These are phyloP conservation scores for Rhizomucor miehei DNA, from an alignment of 371 early-diverging fungal species.

Conservation along the genomic window DNA sequence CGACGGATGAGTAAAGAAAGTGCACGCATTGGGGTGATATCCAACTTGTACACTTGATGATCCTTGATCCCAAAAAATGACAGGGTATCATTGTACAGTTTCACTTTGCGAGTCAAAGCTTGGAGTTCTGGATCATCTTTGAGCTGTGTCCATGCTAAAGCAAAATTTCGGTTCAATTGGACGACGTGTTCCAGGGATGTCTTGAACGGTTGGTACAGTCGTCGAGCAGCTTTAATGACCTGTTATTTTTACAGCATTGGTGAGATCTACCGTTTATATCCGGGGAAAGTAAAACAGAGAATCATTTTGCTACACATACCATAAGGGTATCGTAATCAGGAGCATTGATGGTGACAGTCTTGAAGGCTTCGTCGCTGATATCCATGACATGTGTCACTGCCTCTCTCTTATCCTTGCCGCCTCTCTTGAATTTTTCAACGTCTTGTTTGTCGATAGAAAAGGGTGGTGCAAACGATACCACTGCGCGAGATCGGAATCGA, in stretches of 20 bases:
- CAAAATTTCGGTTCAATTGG: conserved; percentile 84
- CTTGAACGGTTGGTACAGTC: conserved; percentile 80
- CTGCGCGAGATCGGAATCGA: conserved; percentile 93
- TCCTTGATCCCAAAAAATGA: conserved; percentile 90
- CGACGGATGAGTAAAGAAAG: conserved; percentile 61
- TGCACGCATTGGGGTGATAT: conserved; percentile 69
- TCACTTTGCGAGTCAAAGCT: conserved; percentile 62
- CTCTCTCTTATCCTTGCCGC: conserved; percentile 79
- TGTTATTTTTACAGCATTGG: too few relatives aligned
- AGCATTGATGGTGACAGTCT: conserved; percentile 86
- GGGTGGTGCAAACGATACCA: conserved; percentile 93
- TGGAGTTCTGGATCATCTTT: conserved; percentile 72
- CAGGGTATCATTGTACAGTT: conserved; percentile 83
- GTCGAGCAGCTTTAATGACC: conserved; percentile 85
- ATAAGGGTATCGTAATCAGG: conserved; percentile 92
- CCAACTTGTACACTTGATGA: conserved; percentile 88
- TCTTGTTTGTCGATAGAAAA: conserved; percentile 70
- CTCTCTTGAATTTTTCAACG: conserved; percentile 78
- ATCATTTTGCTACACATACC: conserved; percentile 22
- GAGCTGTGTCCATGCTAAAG: conserved; percentile 71
- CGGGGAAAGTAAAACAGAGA: too few relatives aligned
- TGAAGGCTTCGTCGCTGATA: conserved; percentile 72
- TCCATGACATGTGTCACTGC: conserved; percentile 80
- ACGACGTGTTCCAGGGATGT: conserved; percentile 71
- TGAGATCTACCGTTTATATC: too few relatives aligned